Percentiles rank a stretch among this genome's conserved stretches.
These are phyloP conservation scores for Tolypocladium nubicola DNA, from an alignment of 2,329 filamentous ascomycete genomes.

Conservation along the genomic window DNA sequence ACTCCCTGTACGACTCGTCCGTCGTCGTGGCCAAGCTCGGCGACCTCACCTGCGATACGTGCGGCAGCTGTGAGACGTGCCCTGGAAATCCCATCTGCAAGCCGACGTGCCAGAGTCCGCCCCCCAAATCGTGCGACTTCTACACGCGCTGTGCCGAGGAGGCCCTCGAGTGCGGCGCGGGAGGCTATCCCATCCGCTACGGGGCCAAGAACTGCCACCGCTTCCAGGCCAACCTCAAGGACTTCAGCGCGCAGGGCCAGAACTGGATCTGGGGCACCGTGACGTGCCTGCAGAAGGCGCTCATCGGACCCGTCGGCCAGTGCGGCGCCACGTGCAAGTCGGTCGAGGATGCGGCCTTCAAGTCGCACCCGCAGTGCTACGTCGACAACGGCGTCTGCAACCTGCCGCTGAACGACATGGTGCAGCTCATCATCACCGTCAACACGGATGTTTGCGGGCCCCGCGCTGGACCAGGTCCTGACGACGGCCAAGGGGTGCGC, in stretches of 20 bases:
- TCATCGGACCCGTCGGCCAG: not conserved
- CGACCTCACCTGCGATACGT: too few relatives aligned
- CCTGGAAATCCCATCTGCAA: too few relatives aligned
- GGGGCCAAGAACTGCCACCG: not conserved
- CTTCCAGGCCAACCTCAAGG: not conserved
- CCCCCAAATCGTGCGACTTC: constrained; percentile 3
- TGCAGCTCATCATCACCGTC: constrained; percentile 4
- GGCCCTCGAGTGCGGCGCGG: not conserved
- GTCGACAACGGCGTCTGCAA: constrained; percentile 5
- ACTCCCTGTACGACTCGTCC: too few relatives aligned
- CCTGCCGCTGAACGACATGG: constrained; percentile 3
- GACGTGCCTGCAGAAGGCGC: constrained; percentile 4
- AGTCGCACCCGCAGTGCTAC: constrained; percentile 6
- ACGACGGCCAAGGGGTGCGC: not conserved
- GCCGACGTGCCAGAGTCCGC: too few relatives aligned
- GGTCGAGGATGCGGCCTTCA: constrained; percentile 2
- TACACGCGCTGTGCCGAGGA: constrained; percentile 1
- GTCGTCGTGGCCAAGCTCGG: too few relatives aligned
- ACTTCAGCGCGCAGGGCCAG: not conserved
- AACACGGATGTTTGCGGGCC: not conserved
- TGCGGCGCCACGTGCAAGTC: constrained; percentile 3
- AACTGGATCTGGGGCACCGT: constrained; percentile 4
- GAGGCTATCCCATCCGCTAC: constrained; percentile 1
- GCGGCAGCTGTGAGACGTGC: too few relatives aligned
- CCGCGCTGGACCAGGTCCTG: not conserved